Conservation (phyloP, 2,329 filamentous ascomycete species). For the Colletotrichum paranaense region DNA sequence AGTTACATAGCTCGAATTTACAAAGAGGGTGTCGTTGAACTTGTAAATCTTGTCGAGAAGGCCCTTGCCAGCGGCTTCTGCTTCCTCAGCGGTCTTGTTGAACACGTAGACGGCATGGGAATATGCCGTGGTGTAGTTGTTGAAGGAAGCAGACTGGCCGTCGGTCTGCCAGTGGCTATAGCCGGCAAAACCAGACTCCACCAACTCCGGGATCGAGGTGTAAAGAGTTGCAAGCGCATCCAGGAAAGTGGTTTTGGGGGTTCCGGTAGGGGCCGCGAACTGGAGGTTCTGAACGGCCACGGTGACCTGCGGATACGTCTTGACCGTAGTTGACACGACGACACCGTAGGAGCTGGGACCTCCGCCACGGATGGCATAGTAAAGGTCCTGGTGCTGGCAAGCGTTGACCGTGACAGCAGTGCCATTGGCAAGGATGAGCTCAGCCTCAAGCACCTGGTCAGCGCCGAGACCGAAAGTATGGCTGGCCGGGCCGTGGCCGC, state of each 20-base stretch:
- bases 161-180: conserved; percentile 44
- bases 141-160: conserved; percentile 39
- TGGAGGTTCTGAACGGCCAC: conserved; percentile 40
- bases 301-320: conserved; percentile 55
- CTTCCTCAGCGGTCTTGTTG: conserved; percentile 39
- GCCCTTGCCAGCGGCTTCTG: conserved; percentile 37
- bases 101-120: conserved; percentile 43
- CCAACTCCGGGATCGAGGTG: conserved; percentile 45
- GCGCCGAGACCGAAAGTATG: conserved; percentile 54
- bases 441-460: conserved; percentile 55
- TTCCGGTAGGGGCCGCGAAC: conserved; percentile 36
- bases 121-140: conserved; percentile 42
- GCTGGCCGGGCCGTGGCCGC: conserved; percentile 52
- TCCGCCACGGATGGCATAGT: conserved; percentile 53
- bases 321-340: conserved; percentile 64
- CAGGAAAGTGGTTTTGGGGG: conserved; percentile 41
- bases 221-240: conserved; percentile 43
- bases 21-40: conserved; percentile 38
- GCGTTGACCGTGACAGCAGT: conserved; percentile 46
- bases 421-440: conserved; percentile 53
- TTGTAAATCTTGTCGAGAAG: conserved; percentile 35
- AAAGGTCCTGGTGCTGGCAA: conserved; percentile 48
- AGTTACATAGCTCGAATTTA: conserved; percentile 38
- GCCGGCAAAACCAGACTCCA: conserved; percentile 44
- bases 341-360: conserved; percentile 58